Conservation (phyloP, 2,329 filamentous ascomycete species). For the Cladosporium sp. region DNA sequence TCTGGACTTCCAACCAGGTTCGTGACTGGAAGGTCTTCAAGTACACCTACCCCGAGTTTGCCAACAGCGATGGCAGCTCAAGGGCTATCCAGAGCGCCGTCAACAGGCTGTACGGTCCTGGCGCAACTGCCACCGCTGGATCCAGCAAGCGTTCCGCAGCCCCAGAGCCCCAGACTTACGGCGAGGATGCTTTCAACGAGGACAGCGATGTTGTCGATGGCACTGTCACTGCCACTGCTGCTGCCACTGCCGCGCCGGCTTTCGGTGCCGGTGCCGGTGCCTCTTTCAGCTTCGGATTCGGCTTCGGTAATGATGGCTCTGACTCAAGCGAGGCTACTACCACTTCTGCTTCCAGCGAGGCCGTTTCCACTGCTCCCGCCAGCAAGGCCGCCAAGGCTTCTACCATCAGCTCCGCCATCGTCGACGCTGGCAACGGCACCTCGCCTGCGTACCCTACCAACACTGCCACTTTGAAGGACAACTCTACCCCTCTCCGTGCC, state of each 20-base stretch:
- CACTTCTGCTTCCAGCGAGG: background rate
- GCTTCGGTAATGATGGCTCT: background rate
- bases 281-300: constrained; percentile 4
- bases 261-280: constrained; percentile 6
- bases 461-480: constrained; percentile 14
- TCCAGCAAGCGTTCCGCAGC: constrained; percentile 30
- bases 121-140: constrained; percentile 36
- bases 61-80: constrained; percentile 41
- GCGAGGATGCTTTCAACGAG: constrained; percentile 2
- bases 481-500: constrained; percentile 28
- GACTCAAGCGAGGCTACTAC: background rate
- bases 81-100: constrained; percentile 45
- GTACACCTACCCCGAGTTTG: constrained; percentile 72
- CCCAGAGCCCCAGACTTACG: constrained; percentile 14
- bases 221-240: constrained; percentile 5
- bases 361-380: background rate
- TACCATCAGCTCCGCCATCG: background rate
- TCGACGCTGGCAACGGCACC: constrained; percentile 12
- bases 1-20: constrained; percentile 67
- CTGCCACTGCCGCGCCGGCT: background rate
- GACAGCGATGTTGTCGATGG: constrained; percentile 4
- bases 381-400: background rate
- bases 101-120: constrained; percentile 59
- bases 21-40: constrained; percentile 61
- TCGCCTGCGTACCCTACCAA: constrained; percentile 8